These are phyloP conservation scores for Cylindrodendrum hubeiense DNA, from an alignment of 2,329 filamentous ascomycete species.

Conservation along the genomic window DNA sequence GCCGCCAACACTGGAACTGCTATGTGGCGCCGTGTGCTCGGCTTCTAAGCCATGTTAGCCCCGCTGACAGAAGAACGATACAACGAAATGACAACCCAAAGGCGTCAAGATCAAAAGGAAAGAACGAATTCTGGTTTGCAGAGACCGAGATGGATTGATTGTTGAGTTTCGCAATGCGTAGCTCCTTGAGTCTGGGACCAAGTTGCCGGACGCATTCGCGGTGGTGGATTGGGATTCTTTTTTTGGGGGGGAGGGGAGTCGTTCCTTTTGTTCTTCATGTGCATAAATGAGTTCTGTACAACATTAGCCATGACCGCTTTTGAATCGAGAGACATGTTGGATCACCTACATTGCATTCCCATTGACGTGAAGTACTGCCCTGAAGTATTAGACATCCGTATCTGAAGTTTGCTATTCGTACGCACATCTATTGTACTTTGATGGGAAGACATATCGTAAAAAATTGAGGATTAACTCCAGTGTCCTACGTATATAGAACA, in stretches of 20 bases:
- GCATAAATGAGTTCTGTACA: conserved; percentile 24
- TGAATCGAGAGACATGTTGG: conserved; percentile 26
- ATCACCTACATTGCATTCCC: background rate
- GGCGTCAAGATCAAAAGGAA: conserved; percentile 16
- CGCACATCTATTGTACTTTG: too few species aligned
- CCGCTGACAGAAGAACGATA: background rate
- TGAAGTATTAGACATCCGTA: background rate
- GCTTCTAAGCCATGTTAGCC: conserved; percentile 11
- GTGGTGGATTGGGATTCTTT: conserved; percentile 11
- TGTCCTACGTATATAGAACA: too few species aligned
- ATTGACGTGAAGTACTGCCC: background rate
- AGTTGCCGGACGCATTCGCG: conserved; percentile 10
- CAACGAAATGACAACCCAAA: conserved; percentile 10
- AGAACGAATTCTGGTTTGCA: background rate
- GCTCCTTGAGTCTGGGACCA: conserved; percentile 14
- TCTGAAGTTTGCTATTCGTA: too few species aligned
- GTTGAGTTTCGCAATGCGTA: conserved; percentile 9
- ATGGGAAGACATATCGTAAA: too few species aligned
- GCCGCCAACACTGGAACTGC: conserved; percentile 1
- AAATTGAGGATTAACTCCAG: too few species aligned
- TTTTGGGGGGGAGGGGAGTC: conserved; percentile 18
- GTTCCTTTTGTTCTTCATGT: conserved; percentile 21
- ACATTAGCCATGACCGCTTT: conserved; percentile 11
- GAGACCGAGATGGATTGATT: conserved; percentile 2
- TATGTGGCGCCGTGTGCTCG: conserved; percentile 22